Conservation (phyloP, 2,329 filamentous ascomycete species). For the Neonectria punicea region DNA sequence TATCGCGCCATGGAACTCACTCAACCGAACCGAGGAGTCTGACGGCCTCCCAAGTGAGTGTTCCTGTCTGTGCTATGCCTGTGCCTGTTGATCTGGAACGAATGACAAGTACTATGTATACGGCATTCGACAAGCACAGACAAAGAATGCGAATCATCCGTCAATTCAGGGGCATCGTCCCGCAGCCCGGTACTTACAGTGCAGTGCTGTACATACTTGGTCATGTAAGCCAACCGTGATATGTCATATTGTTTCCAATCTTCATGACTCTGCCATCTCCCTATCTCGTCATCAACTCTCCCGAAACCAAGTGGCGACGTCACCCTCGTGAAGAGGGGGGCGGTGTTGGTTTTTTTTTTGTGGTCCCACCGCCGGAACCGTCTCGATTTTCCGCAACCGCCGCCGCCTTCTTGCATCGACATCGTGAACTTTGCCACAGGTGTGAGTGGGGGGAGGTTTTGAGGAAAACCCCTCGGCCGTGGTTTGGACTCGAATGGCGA, state of each 20-base stretch:
- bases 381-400: slow-evolving; percentile 20
- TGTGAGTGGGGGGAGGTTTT: slow-evolving; percentile 30
- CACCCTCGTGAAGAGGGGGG: background rate
- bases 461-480: too few species aligned
- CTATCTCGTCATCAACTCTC: background rate
- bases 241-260: background rate
- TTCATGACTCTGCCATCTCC: background rate
- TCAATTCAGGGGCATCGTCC: background rate
- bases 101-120: too few species aligned
- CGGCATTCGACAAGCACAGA: too few species aligned
- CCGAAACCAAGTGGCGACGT: background rate
- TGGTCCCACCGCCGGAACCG: slow-evolving; percentile 1
- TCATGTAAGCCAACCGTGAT: background rate
- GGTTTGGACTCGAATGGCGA: too few species aligned
- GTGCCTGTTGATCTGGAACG: slow-evolving; percentile 6
- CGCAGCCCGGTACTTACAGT: too few species aligned
- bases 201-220: too few species aligned
- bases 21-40: background rate
- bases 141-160: background rate
- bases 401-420: slow-evolving; percentile 14
- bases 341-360: background rate
- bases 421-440: slow-evolving; percentile 16
- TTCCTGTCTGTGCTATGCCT: slow-evolving; percentile 6
- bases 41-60: slow-evolving; percentile 1
- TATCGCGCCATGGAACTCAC: slow-evolving; percentile 28